Evolutionary conservation across 768 basidiomycete genomes (phyloP).

Genomic region (Podaxis sp.): DNA sequence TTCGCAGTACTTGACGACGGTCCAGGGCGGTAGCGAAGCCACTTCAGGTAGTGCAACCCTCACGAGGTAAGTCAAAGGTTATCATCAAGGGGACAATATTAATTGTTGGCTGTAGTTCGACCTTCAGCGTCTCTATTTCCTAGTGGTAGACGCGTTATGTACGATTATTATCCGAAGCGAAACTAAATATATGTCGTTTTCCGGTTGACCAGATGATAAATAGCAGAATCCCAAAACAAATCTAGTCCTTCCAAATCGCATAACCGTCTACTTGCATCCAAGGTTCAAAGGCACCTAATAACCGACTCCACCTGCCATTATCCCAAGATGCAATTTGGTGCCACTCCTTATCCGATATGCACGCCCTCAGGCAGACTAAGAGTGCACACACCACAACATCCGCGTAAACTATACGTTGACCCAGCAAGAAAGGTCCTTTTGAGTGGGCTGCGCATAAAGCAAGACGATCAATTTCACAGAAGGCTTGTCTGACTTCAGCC

Average conservation of each 20-base stretch:
- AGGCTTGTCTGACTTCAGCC: neutral
- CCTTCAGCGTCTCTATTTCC: constrained; percentile 1
- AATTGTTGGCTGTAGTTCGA: neutral
- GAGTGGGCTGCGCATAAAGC: neutral
- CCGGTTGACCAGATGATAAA: too few relatives aligned
- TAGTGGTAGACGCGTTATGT: neutral
- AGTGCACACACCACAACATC: neutral
- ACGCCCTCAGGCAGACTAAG: neutral
- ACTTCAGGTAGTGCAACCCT: constrained; percentile 57
- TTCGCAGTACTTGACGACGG: constrained; percentile 57
- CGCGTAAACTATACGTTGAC: neutral
- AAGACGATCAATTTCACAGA: neutral
- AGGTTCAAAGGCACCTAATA: neutral
- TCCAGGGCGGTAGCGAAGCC: constrained; percentile 65
- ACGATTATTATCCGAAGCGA: neutral
- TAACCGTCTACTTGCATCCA: neutral
- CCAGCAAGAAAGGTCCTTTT: neutral
- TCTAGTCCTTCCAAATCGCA: neutral
- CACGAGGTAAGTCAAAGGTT: constrained; percentile 42
- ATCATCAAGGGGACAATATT: neutral
- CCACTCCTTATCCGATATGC: neutral
- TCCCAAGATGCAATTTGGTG: neutral
- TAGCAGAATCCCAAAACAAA: too few relatives aligned
- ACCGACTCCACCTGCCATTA: neutral
- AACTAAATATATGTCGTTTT: neutral